These are phyloP conservation scores for Ettlia oleoabundans DNA, from an alignment of 139 green algal genomes.

Conservation along the genomic window DNA sequence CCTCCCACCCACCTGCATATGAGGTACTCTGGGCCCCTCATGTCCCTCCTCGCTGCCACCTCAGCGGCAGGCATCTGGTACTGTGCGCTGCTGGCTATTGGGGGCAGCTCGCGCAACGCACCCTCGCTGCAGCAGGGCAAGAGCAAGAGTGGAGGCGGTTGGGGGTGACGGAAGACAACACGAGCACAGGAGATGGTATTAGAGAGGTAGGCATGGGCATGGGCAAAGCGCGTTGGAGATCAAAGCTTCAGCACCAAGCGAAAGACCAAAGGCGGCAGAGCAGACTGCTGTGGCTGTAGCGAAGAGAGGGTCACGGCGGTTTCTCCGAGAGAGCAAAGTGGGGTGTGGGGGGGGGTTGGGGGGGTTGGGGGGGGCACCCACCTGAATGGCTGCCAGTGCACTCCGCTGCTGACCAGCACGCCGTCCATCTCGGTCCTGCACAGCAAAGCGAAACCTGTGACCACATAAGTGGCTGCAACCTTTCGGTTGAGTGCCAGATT, in stretches of 20 bases:
- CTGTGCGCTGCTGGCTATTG: conserved; percentile 16
- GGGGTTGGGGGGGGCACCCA: too few relatives aligned
- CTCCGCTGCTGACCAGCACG: conserved; percentile 63
- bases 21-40: conserved; percentile 64
- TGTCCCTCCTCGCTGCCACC: conserved; percentile 53
- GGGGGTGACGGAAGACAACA: background rate
- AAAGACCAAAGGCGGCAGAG: too few relatives aligned
- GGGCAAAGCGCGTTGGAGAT: too few relatives aligned
- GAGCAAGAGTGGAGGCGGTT: background rate
- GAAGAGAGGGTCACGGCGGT: too few relatives aligned
- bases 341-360: too few relatives aligned
- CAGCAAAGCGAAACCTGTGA: background rate
- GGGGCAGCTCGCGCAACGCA: conserved; percentile 65
- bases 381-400: conserved; percentile 69
- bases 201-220: background rate
- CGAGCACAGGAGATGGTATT: background rate
- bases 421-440: conserved; percentile 55
- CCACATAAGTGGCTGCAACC: background rate
- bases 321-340: too few relatives aligned
- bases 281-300: too few relatives aligned
- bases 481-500: background rate
- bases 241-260: too few relatives aligned
- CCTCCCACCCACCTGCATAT: conserved; percentile 49
- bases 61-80: conserved; percentile 25
- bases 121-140: conserved; percentile 27